Evolutionary conservation across 2,329 filamentous ascomycete species (phyloP), one percentile per base, ranked within the genome.

Genomic region (Alternaria consortialis): DNA sequence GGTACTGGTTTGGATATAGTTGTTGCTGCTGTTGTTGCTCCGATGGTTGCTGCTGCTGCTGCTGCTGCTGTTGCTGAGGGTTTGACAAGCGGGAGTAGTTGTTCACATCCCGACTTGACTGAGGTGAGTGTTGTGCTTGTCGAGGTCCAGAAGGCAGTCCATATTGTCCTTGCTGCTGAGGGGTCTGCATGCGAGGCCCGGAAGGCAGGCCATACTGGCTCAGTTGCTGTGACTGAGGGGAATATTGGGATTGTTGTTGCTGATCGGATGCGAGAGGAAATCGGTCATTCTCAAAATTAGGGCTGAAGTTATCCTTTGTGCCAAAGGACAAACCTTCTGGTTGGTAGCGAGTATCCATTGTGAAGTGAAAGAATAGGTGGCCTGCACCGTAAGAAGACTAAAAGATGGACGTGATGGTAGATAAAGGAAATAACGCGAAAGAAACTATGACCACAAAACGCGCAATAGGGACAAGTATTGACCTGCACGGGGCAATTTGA

Each of bases 301-400:
- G 64, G 43, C 60, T 68, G 61, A 69, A 74, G 46, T 47, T 58
- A 52, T 64, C 63, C 47, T 60, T 69, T 63, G 58, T 70, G 42
- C 70, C 71, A 60, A 72, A 72, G 39, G 70, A 68, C 56, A 72
- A 53, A 32, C 69, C 66, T 56, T 71, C 64, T 36, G 70, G 69
- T 55, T 74, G 70, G 51, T 69, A 75, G 54, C 68, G 69, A 61
- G 68, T 68, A 56, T 77, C 73, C 74, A 77, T 77, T 65, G 62
- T 63, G 66, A 57, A 62, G 53, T 66, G 46, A 63, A 27, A 54
- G 60, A 56, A 64, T 63, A 59, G 73, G 72, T 76, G 74, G 52
- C 73, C 73, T 74, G 74, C 73, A 77, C 74, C 70, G 63, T 62
- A 55, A 65, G 58, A 60, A 42, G 57, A 60, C 31, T 62, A 67